These are phyloP conservation scores for Rhipidocladum racemiflorum DNA, from an alignment of 176 grass and related monocot species.

Conservation along the genomic window DNA sequence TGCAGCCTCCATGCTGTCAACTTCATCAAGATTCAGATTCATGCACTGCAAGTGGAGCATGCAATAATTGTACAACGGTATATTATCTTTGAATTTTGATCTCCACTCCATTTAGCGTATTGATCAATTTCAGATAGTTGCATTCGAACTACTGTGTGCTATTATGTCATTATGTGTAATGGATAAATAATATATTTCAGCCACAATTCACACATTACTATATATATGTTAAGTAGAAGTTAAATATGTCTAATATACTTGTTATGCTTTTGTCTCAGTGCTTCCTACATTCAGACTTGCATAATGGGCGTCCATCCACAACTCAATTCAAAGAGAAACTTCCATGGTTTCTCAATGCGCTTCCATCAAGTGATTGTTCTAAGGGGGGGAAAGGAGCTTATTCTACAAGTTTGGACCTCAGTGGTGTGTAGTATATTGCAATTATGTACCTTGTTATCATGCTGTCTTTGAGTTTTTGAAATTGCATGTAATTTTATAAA, in stretches of 20 bases:
- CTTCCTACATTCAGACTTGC: constrained; percentile 70
- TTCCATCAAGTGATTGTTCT: constrained; percentile 92
- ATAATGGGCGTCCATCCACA: constrained; percentile 82
- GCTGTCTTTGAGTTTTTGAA: constrained; percentile 14
- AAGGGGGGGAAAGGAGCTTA: constrained; percentile 99
- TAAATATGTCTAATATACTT: constrained; percentile 34
- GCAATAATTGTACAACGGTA: constrained; percentile 96
- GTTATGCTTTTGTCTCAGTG: constrained; percentile 62
- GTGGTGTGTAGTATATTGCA: constrained; percentile 51
- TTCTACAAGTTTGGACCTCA: constrained; percentile 84
- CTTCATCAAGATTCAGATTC: constrained; percentile 48
- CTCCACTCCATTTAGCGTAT: background rate
- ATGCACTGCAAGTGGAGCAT: constrained; percentile 42
- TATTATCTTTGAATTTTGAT: constrained; percentile 29
- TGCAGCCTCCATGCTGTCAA: constrained; percentile 73
- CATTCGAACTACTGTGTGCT: background rate
- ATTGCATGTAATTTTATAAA: constrained; percentile 15
- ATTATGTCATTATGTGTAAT: constrained; percentile 25
- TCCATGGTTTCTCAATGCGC: constrained; percentile 97
- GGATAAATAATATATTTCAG: background rate
- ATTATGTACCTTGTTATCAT: constrained; percentile 18
- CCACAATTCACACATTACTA: constrained; percentile 12
- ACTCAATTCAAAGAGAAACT: constrained; percentile 82
- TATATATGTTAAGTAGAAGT: constrained; percentile 4
- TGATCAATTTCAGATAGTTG: constrained; percentile 16